These are phyloP conservation scores for Pascua sp. DNA, from an alignment of 1,284 basidiomycete genomes.

Conservation along the genomic window DNA sequence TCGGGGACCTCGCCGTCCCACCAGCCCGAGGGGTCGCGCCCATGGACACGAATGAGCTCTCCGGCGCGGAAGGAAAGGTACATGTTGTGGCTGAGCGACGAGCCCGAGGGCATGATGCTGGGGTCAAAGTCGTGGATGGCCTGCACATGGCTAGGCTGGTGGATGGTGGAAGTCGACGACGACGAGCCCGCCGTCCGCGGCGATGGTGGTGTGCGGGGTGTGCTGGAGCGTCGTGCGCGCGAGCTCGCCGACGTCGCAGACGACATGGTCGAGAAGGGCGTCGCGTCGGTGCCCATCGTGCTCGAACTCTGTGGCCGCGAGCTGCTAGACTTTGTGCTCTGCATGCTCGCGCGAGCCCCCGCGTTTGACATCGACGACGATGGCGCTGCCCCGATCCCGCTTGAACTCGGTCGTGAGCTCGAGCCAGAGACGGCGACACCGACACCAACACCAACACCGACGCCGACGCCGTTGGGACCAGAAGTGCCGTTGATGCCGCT, in stretches of 20 bases:
- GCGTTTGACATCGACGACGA: background rate
- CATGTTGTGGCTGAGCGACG: constrained; percentile 59
- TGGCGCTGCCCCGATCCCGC: background rate
- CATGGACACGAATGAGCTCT: constrained; percentile 84
- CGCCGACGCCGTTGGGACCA: too few relatives aligned
- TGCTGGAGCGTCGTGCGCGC: background rate
- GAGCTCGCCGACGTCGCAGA: constrained; percentile 1
- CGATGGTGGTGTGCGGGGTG: constrained; percentile 6
- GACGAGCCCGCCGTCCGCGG: constrained; percentile 4
- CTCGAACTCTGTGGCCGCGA: too few relatives aligned
- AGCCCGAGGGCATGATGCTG: constrained; percentile 47
- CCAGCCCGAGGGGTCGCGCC: constrained; percentile 87
- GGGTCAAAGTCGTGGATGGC: constrained; percentile 84
- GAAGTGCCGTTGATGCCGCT: too few relatives aligned
- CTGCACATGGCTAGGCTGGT: constrained; percentile 54
- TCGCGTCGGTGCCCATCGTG: too few relatives aligned
- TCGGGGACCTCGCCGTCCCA: constrained; percentile 85
- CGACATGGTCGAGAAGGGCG: background rate
- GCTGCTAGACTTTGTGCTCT: background rate
- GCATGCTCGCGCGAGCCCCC: background rate
- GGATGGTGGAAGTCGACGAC: background rate
- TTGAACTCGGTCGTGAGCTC: background rate
- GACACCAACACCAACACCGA: background rate
- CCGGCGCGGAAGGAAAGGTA: constrained; percentile 86
- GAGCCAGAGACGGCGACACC: background rate